Conservation (phyloP, 2,329 filamentous ascomycete genomes). For the Colletotrichum noveboracense region DNA sequence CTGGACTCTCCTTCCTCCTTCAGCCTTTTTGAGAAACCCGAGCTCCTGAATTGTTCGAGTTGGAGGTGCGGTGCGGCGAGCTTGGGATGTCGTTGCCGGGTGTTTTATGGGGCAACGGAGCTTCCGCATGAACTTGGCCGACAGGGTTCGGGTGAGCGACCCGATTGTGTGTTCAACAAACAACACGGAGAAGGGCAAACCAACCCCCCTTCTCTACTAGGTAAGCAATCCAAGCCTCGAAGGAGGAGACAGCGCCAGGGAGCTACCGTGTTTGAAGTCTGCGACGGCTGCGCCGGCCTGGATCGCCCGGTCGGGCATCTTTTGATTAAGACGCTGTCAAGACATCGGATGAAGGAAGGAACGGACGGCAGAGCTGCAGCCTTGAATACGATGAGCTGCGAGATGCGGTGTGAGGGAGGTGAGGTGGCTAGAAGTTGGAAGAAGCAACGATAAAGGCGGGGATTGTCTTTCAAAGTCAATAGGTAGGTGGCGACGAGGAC, state of each 20-base stretch:
- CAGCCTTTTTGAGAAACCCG: background rate
- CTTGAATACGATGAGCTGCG: background rate
- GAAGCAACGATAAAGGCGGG: background rate
- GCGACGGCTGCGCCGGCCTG: constrained; percentile 1
- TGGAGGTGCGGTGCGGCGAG: background rate
- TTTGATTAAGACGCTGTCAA: background rate
- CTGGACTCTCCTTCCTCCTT: background rate
- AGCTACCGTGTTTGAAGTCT: constrained; percentile 11
- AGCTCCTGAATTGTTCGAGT: background rate
- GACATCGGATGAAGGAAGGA: background rate
- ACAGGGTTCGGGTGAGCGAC: constrained; percentile 11
- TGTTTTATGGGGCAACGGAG: background rate
- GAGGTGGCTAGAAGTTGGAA: background rate
- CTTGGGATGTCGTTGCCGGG: background rate
- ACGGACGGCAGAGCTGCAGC: background rate
- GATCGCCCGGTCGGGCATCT: background rate
- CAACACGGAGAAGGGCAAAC: background rate
- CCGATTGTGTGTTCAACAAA: background rate
- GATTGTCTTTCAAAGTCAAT: background rate
- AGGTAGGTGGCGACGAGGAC: background rate
- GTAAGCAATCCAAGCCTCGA: background rate
- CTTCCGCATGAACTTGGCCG: background rate
- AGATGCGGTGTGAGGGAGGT: background rate
- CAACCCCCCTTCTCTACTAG: background rate
- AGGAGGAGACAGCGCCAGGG: background rate